Evolutionary conservation across 768 basidiomycete species (phyloP).

Genomic region (Hortiboletus campestris): DNA sequence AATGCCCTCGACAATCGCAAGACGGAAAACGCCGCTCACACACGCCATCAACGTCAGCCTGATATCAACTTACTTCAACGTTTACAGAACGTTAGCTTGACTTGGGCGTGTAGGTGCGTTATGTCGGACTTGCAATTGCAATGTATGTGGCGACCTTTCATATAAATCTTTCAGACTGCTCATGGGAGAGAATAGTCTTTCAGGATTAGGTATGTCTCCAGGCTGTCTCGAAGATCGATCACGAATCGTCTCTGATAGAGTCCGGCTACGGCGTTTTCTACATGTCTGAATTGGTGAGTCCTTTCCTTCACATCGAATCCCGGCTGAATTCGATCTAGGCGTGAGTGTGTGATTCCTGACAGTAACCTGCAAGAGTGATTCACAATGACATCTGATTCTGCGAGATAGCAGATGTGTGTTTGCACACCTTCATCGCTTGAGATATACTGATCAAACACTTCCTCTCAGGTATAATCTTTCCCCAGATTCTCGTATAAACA

Average conservation of each 20-base stretch:
- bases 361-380: not conserved
- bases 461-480: not conserved
- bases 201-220: slow-evolving; percentile 1
- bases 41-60: not conserved
- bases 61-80: not conserved
- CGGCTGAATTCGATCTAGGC: not conserved
- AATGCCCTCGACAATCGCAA: not conserved
- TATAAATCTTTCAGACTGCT: not conserved
- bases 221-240: not conserved
- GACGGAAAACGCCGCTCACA: not conserved
- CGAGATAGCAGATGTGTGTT: slow-evolving; percentile 1
- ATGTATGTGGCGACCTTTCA: slow-evolving; percentile 1
- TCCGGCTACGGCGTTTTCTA: not conserved
- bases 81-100: not conserved
- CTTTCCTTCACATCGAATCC: not conserved
- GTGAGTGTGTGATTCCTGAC: not conserved
- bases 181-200: not conserved
- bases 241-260: not conserved
- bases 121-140: slow-evolving; percentile 4
- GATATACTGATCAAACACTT: not conserved
- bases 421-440: not conserved
- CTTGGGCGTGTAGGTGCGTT: slow-evolving; percentile 6
- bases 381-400: not conserved
- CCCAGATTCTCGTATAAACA: not conserved
- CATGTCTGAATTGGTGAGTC: slow-evolving; percentile 1